A percentile compares a stretch with the other conserved stretches of the same genome.
Evolutionary conservation across 1,139 yeast genomes (phyloP).

Genomic region (Suhomyces panamericanus): DNA sequence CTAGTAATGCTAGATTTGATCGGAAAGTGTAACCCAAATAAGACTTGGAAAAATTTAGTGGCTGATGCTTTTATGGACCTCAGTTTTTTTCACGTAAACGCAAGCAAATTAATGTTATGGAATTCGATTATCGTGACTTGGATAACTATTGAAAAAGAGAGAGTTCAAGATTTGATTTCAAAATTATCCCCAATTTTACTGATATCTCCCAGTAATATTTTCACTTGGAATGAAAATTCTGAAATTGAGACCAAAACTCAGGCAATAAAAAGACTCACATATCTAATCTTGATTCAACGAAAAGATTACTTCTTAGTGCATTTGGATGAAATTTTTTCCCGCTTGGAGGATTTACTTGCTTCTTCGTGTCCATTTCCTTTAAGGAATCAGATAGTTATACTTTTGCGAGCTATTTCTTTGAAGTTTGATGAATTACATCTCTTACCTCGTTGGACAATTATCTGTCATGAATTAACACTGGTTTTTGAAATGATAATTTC

Average conservation of each 20-base stretch:
- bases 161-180: conserved; percentile 53
- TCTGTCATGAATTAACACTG: conserved; percentile 59
- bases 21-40: conserved; percentile 38
- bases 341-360: conserved; percentile 46
- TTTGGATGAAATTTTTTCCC: conserved; percentile 51
- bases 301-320: conserved; percentile 52
- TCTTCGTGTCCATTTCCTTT: conserved; percentile 34
- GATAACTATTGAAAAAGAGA: conserved; percentile 60
- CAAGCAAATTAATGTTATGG: conserved; percentile 45
- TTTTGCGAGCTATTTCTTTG: conserved; percentile 64
- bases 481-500: conserved; percentile 46
- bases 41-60: conserved; percentile 53
- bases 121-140: conserved; percentile 51
- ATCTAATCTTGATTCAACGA: conserved; percentile 60
- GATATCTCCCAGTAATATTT: conserved; percentile 57
- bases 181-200: conserved; percentile 50
- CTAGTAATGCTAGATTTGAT: conserved; percentile 40
- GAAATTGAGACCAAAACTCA: conserved; percentile 54
- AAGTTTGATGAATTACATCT: conserved; percentile 65
- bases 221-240: conserved; percentile 73
- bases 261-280: conserved; percentile 60
- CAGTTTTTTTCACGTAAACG: conserved; percentile 40
- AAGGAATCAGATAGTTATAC: conserved; percentile 50
- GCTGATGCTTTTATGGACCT: conserved; percentile 54
- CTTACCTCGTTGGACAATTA: conserved; percentile 67